phyloP scores from a whole-genome alignment of 2,329 filamentous ascomycete genomes.

The Cladosporium sp. region DNA sequence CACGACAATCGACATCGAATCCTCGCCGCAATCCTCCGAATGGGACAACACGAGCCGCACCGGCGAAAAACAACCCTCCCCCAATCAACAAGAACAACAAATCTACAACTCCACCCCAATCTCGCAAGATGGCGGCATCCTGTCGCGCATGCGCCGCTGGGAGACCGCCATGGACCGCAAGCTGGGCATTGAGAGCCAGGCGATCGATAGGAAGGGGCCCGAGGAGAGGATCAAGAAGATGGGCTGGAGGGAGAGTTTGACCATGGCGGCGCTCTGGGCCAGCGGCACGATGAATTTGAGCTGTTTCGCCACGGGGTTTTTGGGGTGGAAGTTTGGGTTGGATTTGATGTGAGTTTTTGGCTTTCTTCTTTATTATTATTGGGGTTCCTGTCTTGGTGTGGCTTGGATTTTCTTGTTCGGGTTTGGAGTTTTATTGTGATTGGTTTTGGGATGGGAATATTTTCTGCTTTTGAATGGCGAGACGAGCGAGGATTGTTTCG shows the following conservation, averaged over 20 bases:
- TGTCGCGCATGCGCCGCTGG: slow-evolving; percentile 31
- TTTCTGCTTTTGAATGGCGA: too few relatives aligned
- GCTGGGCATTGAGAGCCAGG: slow-evolving; percentile 46
- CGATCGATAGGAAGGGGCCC: slow-evolving; percentile 43
- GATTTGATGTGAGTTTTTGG: slow-evolving; percentile 30
- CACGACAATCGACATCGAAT: slow-evolving; percentile 23
- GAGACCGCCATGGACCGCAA: slow-evolving; percentile 43
- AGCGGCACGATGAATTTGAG: slow-evolving; percentile 33
- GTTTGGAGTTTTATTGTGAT: too few relatives aligned
- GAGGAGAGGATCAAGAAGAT: slow-evolving; percentile 41
- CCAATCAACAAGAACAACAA: background rate
- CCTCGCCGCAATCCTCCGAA: slow-evolving; percentile 12
- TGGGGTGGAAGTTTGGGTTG: slow-evolving; percentile 48
- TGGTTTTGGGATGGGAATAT: background rate
- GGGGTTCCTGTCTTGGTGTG: too few relatives aligned
- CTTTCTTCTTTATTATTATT: background rate
- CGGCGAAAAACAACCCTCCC: background rate
- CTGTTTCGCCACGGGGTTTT: slow-evolving; percentile 38
- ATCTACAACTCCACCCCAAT: background rate
- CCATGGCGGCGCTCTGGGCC: slow-evolving; percentile 33
- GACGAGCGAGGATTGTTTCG: too few relatives aligned
- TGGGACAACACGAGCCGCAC: background rate
- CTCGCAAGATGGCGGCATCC: slow-evolving; percentile 23
- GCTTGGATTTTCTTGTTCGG: too few relatives aligned
- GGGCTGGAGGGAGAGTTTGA: slow-evolving; percentile 34